Evolutionary conservation across 441 rosid genomes (phyloP).

Genomic region (Oxalis stricta): DNA sequence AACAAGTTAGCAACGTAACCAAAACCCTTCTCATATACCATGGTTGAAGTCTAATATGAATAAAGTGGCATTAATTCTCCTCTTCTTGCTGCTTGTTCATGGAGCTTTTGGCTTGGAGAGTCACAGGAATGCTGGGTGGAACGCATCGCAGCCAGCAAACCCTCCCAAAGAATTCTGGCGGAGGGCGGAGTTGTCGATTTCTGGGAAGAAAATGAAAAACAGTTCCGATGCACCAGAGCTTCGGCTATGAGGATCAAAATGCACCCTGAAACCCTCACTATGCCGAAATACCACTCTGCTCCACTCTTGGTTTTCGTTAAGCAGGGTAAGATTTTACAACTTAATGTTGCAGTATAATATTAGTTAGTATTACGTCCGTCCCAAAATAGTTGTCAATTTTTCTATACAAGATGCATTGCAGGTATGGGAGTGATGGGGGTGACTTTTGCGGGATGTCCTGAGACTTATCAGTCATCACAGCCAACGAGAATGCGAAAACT

Average conservation of each 20-base stretch:
- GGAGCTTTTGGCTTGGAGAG: not conserved
- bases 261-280: conserved; percentile 12
- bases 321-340: conserved; percentile 6
- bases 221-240: conserved; percentile 23
- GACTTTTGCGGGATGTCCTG: conserved; percentile 24
- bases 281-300: conserved; percentile 14
- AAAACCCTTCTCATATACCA: not conserved
- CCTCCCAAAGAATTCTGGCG: conserved; percentile 8
- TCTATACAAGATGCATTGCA: not conserved
- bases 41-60: not conserved
- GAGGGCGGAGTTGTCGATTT: conserved; percentile 19
- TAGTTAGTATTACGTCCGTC: too few species aligned
- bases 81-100: not conserved
- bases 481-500: too few species aligned
- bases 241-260: conserved; percentile 10
- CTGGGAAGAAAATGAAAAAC: conserved; percentile 21
- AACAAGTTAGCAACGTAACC: not conserved
- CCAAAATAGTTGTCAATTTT: too few species aligned
- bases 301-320: conserved; percentile 17
- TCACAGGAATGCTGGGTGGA: conserved; percentile 8
- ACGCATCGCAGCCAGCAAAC: conserved; percentile 8
- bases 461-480: conserved; percentile 18
- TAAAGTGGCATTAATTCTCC: not conserved
- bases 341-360: too few species aligned
- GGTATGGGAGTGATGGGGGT: conserved; percentile 17